Base-by-base conservation (phyloP, 202 grass and related monocot species). In the Elaeis oleifera region DNA sequence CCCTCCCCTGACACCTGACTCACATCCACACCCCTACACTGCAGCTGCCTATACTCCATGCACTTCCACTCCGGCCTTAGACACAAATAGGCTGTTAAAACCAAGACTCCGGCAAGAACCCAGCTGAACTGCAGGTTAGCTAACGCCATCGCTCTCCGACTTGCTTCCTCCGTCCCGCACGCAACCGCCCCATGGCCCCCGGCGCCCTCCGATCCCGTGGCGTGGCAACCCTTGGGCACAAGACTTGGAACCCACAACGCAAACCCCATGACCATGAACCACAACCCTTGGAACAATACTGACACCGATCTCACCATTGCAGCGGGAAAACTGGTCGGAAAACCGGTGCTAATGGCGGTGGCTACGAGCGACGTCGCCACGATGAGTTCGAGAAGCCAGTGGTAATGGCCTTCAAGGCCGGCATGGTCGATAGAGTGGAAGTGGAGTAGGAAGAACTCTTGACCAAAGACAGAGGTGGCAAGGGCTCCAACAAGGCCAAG, bases 71-170 rank as follows among this genome's bases (percentile, higher is more conserved):
- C 69, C 65, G 73, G 68, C 71, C 72, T 84, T 26, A 95, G 69
- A 65, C 80, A 90, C 58, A 90, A 28, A 67, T 60, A 95, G 23
- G 75, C 83, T 14, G 75, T 74, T 16, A 87, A 65, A 53, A 75
- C 48, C 65, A 72, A 84, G 21, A 87, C 78, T 3, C 50, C 80
- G 14, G 83, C 80, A 9, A 95, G 16, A 23, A 44, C 68, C 90
- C 86, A 95, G 74, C 90, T 95, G 31, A 87, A 84, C 75, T 95
- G 83, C 78, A 90, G 70, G 67, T 95, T 95, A 0, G 85, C 85
- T 72, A 90, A 11, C 1, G 67, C 66, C 61, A 56, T 52, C 21
- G 83, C 90, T 75, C 80, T 84, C 56, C 49, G 44, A 13, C 68
- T 58, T 24, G 84, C 77, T 51, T 78, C 83, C 60, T 90, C 75